Evolutionary conservation across 257 asterid species (phyloP).

Genomic region (Vinca minor): DNA sequence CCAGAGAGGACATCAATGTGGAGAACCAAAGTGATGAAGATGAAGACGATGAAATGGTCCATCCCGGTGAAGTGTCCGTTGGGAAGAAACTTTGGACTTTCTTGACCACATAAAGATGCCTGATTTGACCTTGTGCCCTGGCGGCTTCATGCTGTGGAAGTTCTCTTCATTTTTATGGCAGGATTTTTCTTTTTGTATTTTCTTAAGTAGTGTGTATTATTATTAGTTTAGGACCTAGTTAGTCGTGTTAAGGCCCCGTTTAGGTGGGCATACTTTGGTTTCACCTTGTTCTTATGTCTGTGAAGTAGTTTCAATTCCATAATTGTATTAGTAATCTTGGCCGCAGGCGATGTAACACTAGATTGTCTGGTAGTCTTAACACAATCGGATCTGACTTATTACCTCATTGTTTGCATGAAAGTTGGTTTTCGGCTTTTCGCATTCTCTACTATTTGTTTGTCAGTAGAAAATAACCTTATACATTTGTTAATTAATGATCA

Average conservation of each 20-base stretch:
- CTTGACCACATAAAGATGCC: constrained; percentile 72
- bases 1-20: constrained; percentile 24
- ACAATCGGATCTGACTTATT: neutral
- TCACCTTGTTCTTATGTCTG: neutral
- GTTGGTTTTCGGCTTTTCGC: constrained; percentile 1
- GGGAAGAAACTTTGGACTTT: constrained; percentile 95
- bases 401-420: constrained; percentile 7
- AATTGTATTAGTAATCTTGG: constrained; percentile 5
- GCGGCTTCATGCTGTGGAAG: neutral
- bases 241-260: constrained; percentile 4
- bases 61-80: constrained; percentile 82
- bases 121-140: constrained; percentile 2
- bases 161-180: neutral
- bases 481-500: too few species aligned
- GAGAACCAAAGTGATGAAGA: constrained; percentile 31
- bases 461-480: too few species aligned
- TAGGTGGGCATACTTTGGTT: constrained; percentile 9
- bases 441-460: too few species aligned
- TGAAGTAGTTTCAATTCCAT: constrained; percentile 8
- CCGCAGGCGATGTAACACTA: constrained; percentile 3
- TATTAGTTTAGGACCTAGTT: constrained; percentile 17
- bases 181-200: neutral
- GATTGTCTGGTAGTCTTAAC: neutral
- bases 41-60: constrained; percentile 54
- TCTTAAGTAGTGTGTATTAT: constrained; percentile 22